Evolutionary conservation across 768 basidiomycete species (phyloP).

Genomic region (Kwoniella heveanensis): DNA sequence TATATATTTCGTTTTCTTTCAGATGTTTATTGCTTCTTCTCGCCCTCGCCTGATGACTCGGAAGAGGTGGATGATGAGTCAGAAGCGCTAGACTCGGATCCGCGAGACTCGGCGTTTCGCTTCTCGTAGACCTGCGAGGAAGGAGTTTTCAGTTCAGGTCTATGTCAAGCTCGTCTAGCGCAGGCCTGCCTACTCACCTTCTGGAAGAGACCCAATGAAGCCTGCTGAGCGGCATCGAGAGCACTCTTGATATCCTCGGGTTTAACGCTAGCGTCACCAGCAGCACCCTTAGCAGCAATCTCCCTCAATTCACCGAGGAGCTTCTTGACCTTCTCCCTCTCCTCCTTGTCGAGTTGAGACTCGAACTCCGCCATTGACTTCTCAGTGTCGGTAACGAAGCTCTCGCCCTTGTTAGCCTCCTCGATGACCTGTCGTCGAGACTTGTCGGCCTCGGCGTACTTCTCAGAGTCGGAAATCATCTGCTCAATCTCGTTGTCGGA

Average conservation of each 20-base stretch:
- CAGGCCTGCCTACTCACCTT: conserved; percentile 62
- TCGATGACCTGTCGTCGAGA: conserved; percentile 83
- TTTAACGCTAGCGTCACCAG: conserved; percentile 75
- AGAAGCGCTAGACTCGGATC: conserved; percentile 30
- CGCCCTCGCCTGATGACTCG: conserved; percentile 26
- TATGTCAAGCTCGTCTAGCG: background rate
- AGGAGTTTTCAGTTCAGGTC: conserved; percentile 7
- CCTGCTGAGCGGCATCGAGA: conserved; percentile 90
- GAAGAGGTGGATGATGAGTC: conserved; percentile 27
- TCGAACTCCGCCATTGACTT: conserved; percentile 98
- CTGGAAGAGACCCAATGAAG: conserved; percentile 94
- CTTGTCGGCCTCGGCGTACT: conserved; percentile 92
- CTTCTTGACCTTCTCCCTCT: conserved; percentile 91
- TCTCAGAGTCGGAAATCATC: conserved; percentile 93
- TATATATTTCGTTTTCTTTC: background rate
- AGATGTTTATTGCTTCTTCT: conserved; percentile 45
- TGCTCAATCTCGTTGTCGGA: conserved; percentile 94
- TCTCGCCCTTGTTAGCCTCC: conserved; percentile 94
- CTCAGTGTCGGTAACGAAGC: conserved; percentile 90
- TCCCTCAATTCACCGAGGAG: conserved; percentile 85
- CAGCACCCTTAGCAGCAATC: conserved; percentile 83
- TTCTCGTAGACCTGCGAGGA: conserved; percentile 75
- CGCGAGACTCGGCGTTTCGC: conserved; percentile 70
- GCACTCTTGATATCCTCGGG: conserved; percentile 88
- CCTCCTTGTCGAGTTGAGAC: conserved; percentile 86